phyloP scores from a whole-genome alignment of 108 stramenopile species.

The Cyclotella distinguenda region DNA sequence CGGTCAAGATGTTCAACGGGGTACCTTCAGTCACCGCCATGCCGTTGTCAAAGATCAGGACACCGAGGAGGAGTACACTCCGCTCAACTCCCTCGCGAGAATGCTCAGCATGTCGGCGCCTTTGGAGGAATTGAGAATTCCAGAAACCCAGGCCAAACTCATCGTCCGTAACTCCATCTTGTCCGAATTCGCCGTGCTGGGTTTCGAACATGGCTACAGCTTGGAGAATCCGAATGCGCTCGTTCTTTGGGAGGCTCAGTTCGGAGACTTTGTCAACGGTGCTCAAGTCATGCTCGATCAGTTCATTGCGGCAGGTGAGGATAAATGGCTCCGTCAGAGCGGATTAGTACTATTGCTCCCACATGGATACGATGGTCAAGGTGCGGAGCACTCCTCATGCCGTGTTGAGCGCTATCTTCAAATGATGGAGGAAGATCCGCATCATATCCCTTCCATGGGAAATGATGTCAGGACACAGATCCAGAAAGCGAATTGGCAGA shows the following conservation, averaged over 20 bases:
- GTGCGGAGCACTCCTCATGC: slow-evolving; percentile 98
- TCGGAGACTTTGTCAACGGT: slow-evolving; percentile 98
- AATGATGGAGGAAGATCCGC: slow-evolving; percentile 94
- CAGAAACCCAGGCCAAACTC: slow-evolving; percentile 90
- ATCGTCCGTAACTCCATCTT: slow-evolving; percentile 93
- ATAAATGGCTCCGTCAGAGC: slow-evolving; percentile 98
- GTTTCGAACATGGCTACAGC: slow-evolving; percentile 98
- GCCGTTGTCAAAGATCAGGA: slow-evolving; percentile 96
- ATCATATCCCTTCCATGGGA: slow-evolving; percentile 88
- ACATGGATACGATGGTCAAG: slow-evolving; percentile 99
- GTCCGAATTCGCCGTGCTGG: slow-evolving; percentile 96
- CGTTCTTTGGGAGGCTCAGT: slow-evolving; percentile 98
- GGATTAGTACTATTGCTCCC: slow-evolving; percentile 95
- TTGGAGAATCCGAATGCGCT: slow-evolving; percentile 97
- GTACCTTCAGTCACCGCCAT: slow-evolving; percentile 97
- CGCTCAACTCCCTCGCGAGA: slow-evolving; percentile 88
- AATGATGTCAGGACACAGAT: slow-evolving; percentile 91
- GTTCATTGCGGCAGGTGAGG: slow-evolving; percentile 96
- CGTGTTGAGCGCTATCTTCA: slow-evolving; percentile 98
- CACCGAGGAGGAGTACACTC: slow-evolving; percentile 89
- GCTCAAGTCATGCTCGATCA: slow-evolving; percentile 99
- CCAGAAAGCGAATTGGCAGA: slow-evolving; percentile 96
- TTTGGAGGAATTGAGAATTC: slow-evolving; percentile 65
- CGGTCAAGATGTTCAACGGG: slow-evolving; percentile 98
- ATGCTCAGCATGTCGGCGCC: slow-evolving; percentile 79